Evolutionary conservation across 202 grass and related monocot species (phyloP).

Genomic region (Panicum hallii): DNA sequence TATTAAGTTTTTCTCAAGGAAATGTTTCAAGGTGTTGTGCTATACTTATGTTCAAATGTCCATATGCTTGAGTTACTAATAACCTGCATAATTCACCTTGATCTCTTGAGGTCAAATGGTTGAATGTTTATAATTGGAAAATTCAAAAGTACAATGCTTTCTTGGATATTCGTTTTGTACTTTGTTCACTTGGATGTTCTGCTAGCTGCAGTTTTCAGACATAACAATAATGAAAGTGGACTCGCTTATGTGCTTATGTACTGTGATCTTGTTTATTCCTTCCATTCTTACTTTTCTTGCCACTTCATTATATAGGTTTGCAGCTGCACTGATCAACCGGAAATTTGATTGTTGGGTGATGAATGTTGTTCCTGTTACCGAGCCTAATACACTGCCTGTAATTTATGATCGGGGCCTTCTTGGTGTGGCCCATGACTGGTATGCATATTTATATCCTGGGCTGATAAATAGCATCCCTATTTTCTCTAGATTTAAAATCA

Average conservation of each 20-base stretch:
- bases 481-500: conserved; percentile 22
- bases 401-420: conserved; percentile 97
- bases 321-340: conserved; percentile 67
- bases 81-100: not conserved
- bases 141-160: conserved; percentile 20
- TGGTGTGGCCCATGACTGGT: conserved; percentile 96
- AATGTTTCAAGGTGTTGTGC: not conserved
- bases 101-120: not conserved
- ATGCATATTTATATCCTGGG: conserved; percentile 33
- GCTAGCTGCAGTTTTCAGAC: not conserved
- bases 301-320: conserved; percentile 64
- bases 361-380: conserved; percentile 87
- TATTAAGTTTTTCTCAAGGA: not conserved
- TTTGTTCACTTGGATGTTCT: conserved; percentile 15
- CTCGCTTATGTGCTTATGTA: conserved; percentile 26
- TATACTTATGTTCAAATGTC: conserved; percentile 14
- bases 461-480: conserved; percentile 4
- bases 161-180: not conserved
- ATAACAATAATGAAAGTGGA: conserved; percentile 25
- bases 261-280: conserved; percentile 12
- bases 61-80: not conserved
- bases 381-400: conserved; percentile 83
- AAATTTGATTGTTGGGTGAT: conserved; percentile 95
- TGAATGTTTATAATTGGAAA: not conserved
- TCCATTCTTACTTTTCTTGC: conserved; percentile 19